phyloP scores from a whole-genome alignment of 2,329 filamentous ascomycete species.

The Fusarium sp. region DNA sequence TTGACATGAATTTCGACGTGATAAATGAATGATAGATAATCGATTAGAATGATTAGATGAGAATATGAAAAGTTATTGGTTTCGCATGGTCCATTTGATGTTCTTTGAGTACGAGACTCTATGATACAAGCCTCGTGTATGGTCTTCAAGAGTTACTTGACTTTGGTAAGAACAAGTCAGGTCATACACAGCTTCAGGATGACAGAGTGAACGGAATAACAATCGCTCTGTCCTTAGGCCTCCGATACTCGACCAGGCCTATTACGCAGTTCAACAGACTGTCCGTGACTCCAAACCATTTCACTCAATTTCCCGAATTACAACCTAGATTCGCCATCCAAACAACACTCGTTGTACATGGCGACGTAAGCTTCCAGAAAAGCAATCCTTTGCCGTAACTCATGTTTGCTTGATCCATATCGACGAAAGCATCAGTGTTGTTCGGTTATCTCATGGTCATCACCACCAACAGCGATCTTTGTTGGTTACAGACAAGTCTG shows the following conservation, averaged over 20 bases:
- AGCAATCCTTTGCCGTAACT: neutral
- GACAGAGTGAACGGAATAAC: neutral
- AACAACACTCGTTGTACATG: neutral
- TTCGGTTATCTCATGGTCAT: too few species aligned
- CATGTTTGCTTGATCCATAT: neutral
- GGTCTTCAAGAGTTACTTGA: neutral
- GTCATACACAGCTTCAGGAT: neutral
- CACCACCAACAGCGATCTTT: neutral
- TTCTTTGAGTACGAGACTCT: neutral
- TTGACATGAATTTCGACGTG: neutral
- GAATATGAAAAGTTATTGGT: neutral
- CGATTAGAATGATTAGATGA: neutral
- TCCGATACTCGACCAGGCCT: neutral
- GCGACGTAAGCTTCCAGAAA: neutral
- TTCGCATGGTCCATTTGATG: neutral
- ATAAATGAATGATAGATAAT: neutral
- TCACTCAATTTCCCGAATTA: neutral
- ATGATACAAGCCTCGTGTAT: neutral
- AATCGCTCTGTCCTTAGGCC: neutral
- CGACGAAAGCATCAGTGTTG: neutral
- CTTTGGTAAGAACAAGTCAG: neutral
- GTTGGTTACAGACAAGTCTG: neutral
- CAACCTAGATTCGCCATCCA: neutral
- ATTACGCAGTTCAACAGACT: rapidly evolving
- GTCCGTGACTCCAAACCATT: neutral